These are phyloP conservation scores for Sclerotinia glacialis DNA, from an alignment of 2,329 filamentous ascomycete genomes.

Conservation along the genomic window DNA sequence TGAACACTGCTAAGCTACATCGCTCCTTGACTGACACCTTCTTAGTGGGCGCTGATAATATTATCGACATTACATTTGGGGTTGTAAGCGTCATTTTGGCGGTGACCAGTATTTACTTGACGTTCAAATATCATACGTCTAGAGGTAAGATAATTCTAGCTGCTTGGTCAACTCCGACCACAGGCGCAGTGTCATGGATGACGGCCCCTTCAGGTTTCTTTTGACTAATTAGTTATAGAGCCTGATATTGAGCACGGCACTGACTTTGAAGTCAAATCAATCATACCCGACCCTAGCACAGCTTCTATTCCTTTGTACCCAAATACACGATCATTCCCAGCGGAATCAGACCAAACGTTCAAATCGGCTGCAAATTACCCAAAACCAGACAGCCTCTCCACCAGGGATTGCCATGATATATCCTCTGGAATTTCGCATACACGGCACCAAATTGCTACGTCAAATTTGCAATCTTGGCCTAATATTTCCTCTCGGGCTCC, in stretches of 20 bases:
- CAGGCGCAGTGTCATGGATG: too few species aligned
- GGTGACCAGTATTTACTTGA: not conserved
- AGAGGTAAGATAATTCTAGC: not conserved
- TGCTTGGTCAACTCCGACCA: not conserved
- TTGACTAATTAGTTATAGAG: not conserved
- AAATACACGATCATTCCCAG: not conserved
- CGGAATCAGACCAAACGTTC: not conserved
- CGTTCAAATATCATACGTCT: not conserved
- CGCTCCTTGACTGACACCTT: not conserved
- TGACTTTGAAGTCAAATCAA: not conserved
- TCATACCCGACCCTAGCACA: not conserved
- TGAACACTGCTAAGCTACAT: not conserved
- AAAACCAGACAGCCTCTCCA: not conserved
- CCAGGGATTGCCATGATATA: too few species aligned
- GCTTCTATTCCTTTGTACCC: not conserved
- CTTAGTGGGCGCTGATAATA: constrained; percentile 9
- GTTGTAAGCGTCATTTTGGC: not conserved
- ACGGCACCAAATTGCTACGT: too few species aligned
- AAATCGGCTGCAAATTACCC: not conserved
- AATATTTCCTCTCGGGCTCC: not conserved
- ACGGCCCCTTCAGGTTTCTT: not conserved
- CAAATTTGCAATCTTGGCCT: not conserved
- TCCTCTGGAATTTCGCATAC: not conserved
- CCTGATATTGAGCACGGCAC: constrained; percentile 1
- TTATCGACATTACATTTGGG: constrained; percentile 8